Evolutionary conservation across 1,284 basidiomycete genomes (phyloP).

Genomic region (Boletellus sp.): DNA sequence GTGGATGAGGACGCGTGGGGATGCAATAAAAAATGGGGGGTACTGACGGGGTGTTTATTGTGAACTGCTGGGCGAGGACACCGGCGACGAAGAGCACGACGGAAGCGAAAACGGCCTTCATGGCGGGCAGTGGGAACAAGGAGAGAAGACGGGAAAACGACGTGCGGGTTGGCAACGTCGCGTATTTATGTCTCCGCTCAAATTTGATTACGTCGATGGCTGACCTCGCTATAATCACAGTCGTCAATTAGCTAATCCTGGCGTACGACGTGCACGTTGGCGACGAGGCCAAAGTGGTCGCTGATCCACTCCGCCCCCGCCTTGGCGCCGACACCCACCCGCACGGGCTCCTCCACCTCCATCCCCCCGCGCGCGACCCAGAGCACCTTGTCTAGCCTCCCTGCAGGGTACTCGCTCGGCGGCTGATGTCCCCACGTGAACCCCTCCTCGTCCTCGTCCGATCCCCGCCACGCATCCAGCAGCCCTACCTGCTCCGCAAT

Average conservation of each 20-base stretch:
- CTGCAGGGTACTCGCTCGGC: slow-evolving; percentile 40
- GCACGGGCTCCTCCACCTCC: slow-evolving; percentile 47
- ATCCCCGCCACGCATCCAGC: slow-evolving; percentile 51
- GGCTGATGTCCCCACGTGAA: slow-evolving; percentile 69
- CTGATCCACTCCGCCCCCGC: slow-evolving; percentile 49
- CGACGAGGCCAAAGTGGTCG: slow-evolving; percentile 61
- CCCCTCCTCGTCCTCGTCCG: slow-evolving; percentile 39
- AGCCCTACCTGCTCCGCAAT: slow-evolving; percentile 46
- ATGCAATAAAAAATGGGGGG: not conserved
- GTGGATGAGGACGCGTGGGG: slow-evolving; percentile 4
- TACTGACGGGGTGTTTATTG: slow-evolving; percentile 61
- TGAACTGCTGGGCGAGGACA: slow-evolving; percentile 39
- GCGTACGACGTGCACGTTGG: slow-evolving; percentile 39
- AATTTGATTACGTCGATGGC: slow-evolving; percentile 16
- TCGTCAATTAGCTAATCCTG: slow-evolving; percentile 5
- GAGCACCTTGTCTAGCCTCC: slow-evolving; percentile 62
- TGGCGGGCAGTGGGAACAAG: slow-evolving; percentile 21
- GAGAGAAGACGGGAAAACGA: not conserved
- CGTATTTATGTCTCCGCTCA: slow-evolving; percentile 33
- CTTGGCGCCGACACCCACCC: slow-evolving; percentile 53
- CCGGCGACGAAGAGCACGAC: slow-evolving; percentile 39
- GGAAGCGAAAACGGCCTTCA: slow-evolving; percentile 44
- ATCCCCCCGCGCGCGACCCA: slow-evolving; percentile 46
- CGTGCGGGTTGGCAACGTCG: not conserved
- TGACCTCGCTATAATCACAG: slow-evolving; percentile 17